phyloP scores from a whole-genome alignment of 352 stramenopile species.

The Pythium insidiosum region DNA sequence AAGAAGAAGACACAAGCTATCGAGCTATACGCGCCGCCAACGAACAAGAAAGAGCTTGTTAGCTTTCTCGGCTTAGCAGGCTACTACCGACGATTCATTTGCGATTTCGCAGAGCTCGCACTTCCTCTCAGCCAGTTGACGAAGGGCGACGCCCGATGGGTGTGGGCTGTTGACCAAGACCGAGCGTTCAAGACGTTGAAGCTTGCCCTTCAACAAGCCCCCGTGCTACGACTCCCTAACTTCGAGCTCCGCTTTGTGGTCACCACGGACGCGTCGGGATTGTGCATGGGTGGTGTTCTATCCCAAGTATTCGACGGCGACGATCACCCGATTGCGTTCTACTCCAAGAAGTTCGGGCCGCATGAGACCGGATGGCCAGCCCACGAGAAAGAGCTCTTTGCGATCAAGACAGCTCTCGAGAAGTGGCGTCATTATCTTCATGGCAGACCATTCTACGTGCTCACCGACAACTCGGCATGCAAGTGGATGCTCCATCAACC shows the following conservation, averaged over 20 bases:
- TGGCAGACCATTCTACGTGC: constrained; percentile 8
- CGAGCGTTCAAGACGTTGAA: constrained; percentile 11
- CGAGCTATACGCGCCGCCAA: constrained; percentile 5
- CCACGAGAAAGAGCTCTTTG: constrained; percentile 13
- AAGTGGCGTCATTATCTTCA: constrained; percentile 16
- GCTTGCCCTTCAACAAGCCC: constrained; percentile 13
- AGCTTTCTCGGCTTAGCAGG: constrained; percentile 18
- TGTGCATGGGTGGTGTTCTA: constrained; percentile 4
- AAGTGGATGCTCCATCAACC: constrained; percentile 11
- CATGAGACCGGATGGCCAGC: constrained; percentile 9
- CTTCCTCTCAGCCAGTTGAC: constrained; percentile 17
- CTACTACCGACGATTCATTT: constrained; percentile 25
- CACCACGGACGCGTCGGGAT: constrained; percentile 16
- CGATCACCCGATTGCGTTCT: constrained; percentile 19
- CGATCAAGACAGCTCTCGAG: constrained; percentile 12
- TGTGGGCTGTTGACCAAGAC: constrained; percentile 8
- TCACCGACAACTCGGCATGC: constrained; percentile 14
- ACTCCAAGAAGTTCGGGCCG: constrained; percentile 11
- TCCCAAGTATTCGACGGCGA: constrained; percentile 1
- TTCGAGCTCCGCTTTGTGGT: constrained; percentile 17
- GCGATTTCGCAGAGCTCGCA: constrained; percentile 8
- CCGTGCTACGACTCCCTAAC: constrained; percentile 18
- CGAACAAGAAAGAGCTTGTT: constrained; percentile 9
- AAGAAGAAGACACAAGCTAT: constrained; percentile 16
- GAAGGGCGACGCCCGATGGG: constrained; percentile 11